Conservation (phyloP, 2,329 filamentous ascomycete species). For the Fusarium odoratissimum region DNA sequence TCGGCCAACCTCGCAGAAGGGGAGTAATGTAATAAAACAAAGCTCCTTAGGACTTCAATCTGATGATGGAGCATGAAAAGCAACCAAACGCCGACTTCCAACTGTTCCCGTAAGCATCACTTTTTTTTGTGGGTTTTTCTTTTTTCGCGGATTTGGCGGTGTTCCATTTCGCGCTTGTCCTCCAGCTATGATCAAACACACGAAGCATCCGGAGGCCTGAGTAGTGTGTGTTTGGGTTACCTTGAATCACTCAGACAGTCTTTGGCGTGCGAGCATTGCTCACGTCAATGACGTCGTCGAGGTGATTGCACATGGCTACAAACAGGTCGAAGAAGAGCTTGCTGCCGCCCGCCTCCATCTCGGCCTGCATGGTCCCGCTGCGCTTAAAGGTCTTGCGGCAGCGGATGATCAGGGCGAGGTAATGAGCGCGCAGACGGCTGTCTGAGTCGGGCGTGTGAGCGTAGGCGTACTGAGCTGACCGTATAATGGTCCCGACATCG, state of each 20-base stretch:
- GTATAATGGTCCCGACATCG: constrained; percentile 90
- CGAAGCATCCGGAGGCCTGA: constrained; percentile 39
- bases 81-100: constrained; percentile 47
- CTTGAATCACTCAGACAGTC: constrained; percentile 60
- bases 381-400: constrained; percentile 98
- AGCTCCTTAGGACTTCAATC: constrained; percentile 63
- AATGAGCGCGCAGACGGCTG: constrained; percentile 93
- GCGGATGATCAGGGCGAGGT: constrained; percentile 96
- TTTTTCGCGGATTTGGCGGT: constrained; percentile 41
- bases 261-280: constrained; percentile 73
- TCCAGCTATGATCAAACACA: constrained; percentile 41
- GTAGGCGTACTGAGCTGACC: constrained; percentile 94
- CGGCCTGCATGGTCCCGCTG: constrained; percentile 98
- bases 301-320: constrained; percentile 97
- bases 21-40: constrained; percentile 54
- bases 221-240: constrained; percentile 23
- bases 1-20: constrained; percentile 65
- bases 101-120: constrained; percentile 37
- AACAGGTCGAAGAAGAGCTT: constrained; percentile 99
- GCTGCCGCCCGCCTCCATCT: constrained; percentile 92
- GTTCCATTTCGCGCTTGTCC: constrained; percentile 36
- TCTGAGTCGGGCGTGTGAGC: constrained; percentile 94
- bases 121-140: constrained; percentile 39
- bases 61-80: constrained; percentile 60
- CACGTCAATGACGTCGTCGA: constrained; percentile 93